phyloP scores from a whole-genome alignment of 129 eudicot genomes.

The Arctium minus region DNA sequence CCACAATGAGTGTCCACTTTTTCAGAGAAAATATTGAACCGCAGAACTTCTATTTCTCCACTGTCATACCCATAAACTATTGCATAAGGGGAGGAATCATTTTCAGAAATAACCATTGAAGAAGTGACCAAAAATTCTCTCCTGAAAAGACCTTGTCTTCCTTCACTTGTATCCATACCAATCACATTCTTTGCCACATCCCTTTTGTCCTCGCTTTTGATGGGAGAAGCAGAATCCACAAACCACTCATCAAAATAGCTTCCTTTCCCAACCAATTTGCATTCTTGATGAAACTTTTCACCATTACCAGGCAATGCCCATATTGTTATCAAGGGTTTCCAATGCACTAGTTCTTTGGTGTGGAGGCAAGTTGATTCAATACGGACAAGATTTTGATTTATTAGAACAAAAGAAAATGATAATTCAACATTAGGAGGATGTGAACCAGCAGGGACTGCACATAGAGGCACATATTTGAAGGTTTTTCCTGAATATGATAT shows the following conservation, averaged over 20 bases:
- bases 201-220: constrained; percentile 2
- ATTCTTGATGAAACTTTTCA: constrained; percentile 30
- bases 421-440: constrained; percentile 44
- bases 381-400: constrained; percentile 52
- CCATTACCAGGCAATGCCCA: constrained; percentile 52
- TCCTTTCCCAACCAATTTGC: constrained; percentile 54
- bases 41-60: constrained; percentile 78
- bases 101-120: constrained; percentile 87
- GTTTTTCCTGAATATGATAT: constrained; percentile 54
- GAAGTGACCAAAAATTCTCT: constrained; percentile 59
- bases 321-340: constrained; percentile 71
- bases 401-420: constrained; percentile 49
- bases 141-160: constrained; percentile 10
- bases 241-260: constrained; percentile 53
- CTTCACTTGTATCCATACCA: constrained; percentile 14
- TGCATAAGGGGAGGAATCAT: constrained; percentile 59
- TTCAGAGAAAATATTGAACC: constrained; percentile 50
- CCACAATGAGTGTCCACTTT: constrained; percentile 24
- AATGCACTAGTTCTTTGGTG: constrained; percentile 45
- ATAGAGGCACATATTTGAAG: constrained; percentile 46
- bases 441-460: constrained; percentile 50
- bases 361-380: constrained; percentile 59
- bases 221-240: constrained; percentile 12
- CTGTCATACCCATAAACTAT: constrained; percentile 80
- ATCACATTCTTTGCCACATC: constrained; percentile 1